Conservation (phyloP, 2,329 filamentous ascomycete species). For the Aureobasidium sp. region DNA sequence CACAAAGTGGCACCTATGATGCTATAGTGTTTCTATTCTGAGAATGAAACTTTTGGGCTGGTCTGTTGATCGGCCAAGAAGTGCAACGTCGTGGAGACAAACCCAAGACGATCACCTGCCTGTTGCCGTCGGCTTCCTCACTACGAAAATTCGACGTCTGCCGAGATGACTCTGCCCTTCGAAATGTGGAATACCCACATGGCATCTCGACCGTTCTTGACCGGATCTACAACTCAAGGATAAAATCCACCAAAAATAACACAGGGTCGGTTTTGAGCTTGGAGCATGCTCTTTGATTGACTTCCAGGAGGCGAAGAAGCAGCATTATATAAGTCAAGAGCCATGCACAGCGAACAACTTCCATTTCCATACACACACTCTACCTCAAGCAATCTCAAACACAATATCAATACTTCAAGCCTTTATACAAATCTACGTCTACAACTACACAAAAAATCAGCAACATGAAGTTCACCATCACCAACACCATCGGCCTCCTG, state of each 20-base stretch:
- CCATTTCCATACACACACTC: not conserved
- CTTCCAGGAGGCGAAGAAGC: not conserved
- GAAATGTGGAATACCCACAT: not conserved
- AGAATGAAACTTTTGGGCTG: not conserved
- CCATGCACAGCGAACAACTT: not conserved
- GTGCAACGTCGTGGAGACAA: not conserved
- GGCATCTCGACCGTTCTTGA: not conserved
- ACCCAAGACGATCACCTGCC: not conserved
- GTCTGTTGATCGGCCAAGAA: not conserved
- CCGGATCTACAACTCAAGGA: not conserved
- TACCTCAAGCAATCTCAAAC: not conserved
- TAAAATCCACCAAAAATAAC: not conserved
- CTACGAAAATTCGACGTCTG: not conserved
- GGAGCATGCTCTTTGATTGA: not conserved
- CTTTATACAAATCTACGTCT: not conserved
- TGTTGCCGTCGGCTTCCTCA: no score
- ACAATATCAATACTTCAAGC: not conserved
- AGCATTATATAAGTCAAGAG: not conserved
- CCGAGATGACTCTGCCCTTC: not conserved
- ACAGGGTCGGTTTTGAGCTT: not conserved
- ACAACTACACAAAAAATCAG: not conserved
- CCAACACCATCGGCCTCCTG: not conserved
- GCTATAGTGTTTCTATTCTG: not conserved
- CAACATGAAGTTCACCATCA: not conserved
- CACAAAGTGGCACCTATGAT: not conserved